Conservation (phyloP, 768 basidiomycete species). For the Calocybe cyanea region DNA sequence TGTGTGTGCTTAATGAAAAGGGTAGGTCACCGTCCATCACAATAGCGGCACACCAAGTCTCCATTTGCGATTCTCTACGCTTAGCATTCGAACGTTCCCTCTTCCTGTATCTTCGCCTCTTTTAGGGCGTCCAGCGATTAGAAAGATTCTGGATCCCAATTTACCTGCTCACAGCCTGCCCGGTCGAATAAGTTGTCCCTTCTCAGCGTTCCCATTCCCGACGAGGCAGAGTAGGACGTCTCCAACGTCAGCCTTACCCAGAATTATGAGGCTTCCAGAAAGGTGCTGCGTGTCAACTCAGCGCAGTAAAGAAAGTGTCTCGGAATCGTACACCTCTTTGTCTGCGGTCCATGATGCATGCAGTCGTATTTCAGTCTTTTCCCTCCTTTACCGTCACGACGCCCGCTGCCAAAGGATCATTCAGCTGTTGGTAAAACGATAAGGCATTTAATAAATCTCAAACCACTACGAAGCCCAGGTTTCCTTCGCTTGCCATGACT, state of each 20-base stretch:
- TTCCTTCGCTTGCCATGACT: not conserved
- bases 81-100: constrained; percentile 44
- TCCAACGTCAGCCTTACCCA: not conserved
- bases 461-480: not conserved
- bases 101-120: constrained; percentile 20
- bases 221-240: not conserved
- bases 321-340: constrained; percentile 36
- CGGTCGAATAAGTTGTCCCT: not conserved
- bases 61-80: constrained; percentile 50
- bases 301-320: constrained; percentile 19
- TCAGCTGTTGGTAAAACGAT: not conserved
- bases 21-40: constrained; percentile 52
- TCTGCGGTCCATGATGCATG: constrained; percentile 47
- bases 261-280: not conserved
- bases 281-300: constrained; percentile 3
- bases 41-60: constrained; percentile 46
- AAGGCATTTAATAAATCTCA: not conserved
- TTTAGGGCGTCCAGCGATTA: no score
- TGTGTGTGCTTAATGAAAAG: constrained; percentile 66
- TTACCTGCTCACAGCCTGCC: constrained; percentile 17
- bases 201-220: not conserved
- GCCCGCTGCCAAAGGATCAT: constrained; percentile 5
- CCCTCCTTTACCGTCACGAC: constrained; percentile 42
- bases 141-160: constrained; percentile 15
- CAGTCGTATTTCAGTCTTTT: constrained; percentile 51